Percentiles rank a stretch among this genome's conserved stretches.
These are phyloP conservation scores for Suillus brevipes DNA, from an alignment of 768 basidiomycete species.

Conservation along the genomic window DNA sequence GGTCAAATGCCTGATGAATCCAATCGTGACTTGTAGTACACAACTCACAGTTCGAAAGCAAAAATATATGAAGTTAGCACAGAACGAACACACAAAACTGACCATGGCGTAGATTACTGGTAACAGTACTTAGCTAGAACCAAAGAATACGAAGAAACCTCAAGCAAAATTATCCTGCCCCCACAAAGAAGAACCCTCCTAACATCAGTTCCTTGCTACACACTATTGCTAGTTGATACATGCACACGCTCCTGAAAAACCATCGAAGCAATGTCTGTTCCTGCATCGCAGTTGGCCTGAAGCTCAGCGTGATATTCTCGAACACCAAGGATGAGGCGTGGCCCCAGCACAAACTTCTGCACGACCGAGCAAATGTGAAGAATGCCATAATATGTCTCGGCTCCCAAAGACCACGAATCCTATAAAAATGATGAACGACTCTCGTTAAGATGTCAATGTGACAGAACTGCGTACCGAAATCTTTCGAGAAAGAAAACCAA, in stretches of 20 bases:
- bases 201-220: not conserved
- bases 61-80: no score
- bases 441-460: not conserved
- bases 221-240: not conserved
- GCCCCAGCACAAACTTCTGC: not conserved
- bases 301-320: not conserved
- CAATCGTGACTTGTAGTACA: no score
- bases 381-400: not conserved
- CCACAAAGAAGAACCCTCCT: not conserved
- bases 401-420: not conserved
- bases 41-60: no score
- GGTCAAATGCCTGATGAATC: no score
- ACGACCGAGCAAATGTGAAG: not conserved
- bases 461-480: not conserved
- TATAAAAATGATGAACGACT: not conserved
- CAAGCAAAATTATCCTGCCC: not conserved
- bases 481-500: not conserved
- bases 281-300: not conserved
- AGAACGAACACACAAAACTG: no score
- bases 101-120: no score
- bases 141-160: not conserved
- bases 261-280: not conserved
- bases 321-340: not conserved
- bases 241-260: not conserved
- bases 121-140: not conserved